Base-by-base conservation (phyloP, 208 protist genomes). In the Trypanosoma lewisi region DNA sequence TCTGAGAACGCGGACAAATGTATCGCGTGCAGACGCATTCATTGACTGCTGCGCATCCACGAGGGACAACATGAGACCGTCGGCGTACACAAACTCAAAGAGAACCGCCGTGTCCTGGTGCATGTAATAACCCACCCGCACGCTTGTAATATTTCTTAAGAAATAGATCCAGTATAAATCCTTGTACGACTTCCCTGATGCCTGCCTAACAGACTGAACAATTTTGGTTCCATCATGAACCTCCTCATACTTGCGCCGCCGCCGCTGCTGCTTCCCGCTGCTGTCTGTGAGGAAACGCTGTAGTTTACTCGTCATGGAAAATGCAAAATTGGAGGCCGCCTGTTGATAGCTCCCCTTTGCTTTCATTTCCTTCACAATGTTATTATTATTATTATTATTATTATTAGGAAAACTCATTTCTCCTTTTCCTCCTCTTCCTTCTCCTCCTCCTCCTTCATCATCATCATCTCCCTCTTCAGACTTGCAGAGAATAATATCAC, bases 41-140 rank as follows among this genome's bases (percentile, higher is more conserved):
- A 96, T 93, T 8, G 89, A 96, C 64, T 93, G 84, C 34, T 75
- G 77, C 11, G 82, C 67, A 58, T 96, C 89, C 27, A 96, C 81
- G 31, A 96, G 66, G 5, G 89, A 91, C 19, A 96, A 69, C 75
- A 96, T 72, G 7, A 77, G 75, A 7, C 84, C 85, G 50, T 87
- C 78, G 49, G 88, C 86, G 62, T 91, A 78, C 53, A 80, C 65
- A 31, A 91, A 66, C 21, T 80, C 60, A 57, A 96, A 64, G 53
- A 80, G 63, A 57, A 96, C 77, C 6, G 89, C 89, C 0, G 86
- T 93, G 72, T 91, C 78, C 36, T 89, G 82, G 54, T 96, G 89
- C 89, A 96, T 91, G 71, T 93, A 96, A 51, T 72, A 75, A 51
- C 87, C 68, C 25, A 65, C 80, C 51, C 80, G 82, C 25, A 96